Percentiles rank a stretch among this genome's conserved stretches.
Conservation (phyloP, 2,329 filamentous ascomycete species). For the Furcasterigmium sp. region DNA sequence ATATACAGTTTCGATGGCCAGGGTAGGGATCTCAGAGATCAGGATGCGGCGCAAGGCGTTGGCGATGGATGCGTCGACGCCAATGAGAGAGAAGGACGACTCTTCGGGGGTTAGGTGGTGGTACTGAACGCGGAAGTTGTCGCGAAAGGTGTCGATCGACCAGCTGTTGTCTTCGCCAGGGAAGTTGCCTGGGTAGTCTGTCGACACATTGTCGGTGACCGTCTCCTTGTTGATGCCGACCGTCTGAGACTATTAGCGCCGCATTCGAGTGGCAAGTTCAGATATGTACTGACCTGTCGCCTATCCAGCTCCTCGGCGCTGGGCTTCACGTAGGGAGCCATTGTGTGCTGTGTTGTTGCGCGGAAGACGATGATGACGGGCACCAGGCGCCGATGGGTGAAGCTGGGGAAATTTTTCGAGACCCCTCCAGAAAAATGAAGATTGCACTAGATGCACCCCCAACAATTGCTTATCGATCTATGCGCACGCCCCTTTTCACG, state of each 20-base stretch:
- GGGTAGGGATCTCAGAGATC: conserved; percentile 86
- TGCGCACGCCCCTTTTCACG: neutral
- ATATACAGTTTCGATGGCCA: conserved; percentile 92
- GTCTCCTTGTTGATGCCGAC: conserved; percentile 87
- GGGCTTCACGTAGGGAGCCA: conserved; percentile 39
- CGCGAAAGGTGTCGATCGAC: conserved; percentile 66
- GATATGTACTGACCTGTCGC: conserved; percentile 46
- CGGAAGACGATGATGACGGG: neutral
- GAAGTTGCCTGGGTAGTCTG: conserved; percentile 88
- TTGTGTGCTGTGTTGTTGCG: conserved; percentile 20
- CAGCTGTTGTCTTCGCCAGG: conserved; percentile 83
- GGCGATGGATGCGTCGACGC: conserved; percentile 85
- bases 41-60: conserved; percentile 97
- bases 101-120: conserved; percentile 77
- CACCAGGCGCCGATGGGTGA: neutral
- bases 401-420: neutral
- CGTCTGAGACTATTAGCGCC: conserved; percentile 46
- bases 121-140: conserved; percentile 70
- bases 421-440: neutral
- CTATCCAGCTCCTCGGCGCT: conserved; percentile 53
- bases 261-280: neutral
- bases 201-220: conserved; percentile 81
- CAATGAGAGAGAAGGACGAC: conserved; percentile 84
- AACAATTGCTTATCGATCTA: neutral
- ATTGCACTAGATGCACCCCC: neutral